A percentile compares a stretch with the other conserved stretches of the same genome.
Evolutionary conservation across 148 eudicot genomes (phyloP).

Genomic region (Amaranthus hypochondriacus): DNA sequence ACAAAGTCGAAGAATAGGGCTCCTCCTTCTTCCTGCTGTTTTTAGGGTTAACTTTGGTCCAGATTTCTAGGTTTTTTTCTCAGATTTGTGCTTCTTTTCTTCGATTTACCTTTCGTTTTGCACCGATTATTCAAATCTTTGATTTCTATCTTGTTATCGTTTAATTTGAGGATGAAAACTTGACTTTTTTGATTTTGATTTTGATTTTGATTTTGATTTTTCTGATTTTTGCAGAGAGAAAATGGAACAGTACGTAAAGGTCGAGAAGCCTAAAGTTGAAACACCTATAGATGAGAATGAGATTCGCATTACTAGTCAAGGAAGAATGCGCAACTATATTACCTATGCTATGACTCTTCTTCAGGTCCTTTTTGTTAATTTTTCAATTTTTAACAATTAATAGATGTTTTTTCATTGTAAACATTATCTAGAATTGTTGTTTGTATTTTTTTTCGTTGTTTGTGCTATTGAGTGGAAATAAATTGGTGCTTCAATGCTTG

Average conservation of each 20-base stretch:
- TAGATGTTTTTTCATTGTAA: neutral
- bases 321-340: slow-evolving; percentile 91
- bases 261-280: slow-evolving; percentile 90
- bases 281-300: slow-evolving; percentile 92
- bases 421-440: neutral
- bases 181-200: neutral
- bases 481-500: neutral
- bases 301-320: slow-evolving; percentile 97
- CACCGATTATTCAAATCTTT: neutral
- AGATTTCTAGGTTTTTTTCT: slow-evolving; percentile 5
- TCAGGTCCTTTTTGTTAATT: slow-evolving; percentile 35
- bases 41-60: too few species aligned
- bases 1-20: slow-evolving; percentile 66
- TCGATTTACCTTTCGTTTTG: neutral
- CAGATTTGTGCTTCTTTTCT: neutral
- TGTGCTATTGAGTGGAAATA: neutral
- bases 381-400: neutral
- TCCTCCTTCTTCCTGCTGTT: slow-evolving; percentile 13
- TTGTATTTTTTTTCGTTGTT: neutral
- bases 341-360: slow-evolving; percentile 87
- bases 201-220: neutral
- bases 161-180: too few species aligned
- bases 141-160: neutral
- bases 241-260: slow-evolving; percentile 95
- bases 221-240: slow-evolving; percentile 1